Conservation (phyloP, 768 basidiomycete species). For the Mycena crocata region DNA sequence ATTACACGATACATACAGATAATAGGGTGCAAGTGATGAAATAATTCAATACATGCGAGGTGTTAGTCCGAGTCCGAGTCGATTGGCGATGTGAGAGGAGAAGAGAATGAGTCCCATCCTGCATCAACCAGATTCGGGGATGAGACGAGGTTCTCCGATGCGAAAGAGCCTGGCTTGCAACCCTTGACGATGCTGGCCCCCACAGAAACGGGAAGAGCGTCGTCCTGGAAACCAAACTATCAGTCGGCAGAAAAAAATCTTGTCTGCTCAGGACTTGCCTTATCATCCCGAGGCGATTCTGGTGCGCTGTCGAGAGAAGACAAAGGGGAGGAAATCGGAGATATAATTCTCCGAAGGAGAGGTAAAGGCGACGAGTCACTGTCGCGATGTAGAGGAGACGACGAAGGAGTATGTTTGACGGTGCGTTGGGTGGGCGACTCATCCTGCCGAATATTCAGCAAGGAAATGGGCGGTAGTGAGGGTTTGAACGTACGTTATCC, state of each 20-base stretch:
- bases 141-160: conserved; percentile 50
- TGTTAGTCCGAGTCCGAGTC: conserved; percentile 29
- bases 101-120: conserved; percentile 61
- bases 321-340: conserved; percentile 18
- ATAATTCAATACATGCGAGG: conserved; percentile 25
- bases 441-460: conserved; percentile 12
- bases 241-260: not conserved
- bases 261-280: conserved; percentile 6
- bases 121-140: conserved; percentile 67
- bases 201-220: not conserved
- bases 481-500: conserved; percentile 1
- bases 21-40: conserved; percentile 2
- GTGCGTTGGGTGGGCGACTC: conserved; percentile 22
- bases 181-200: conserved; percentile 5
- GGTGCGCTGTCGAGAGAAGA: conserved; percentile 27
- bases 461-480: not conserved
- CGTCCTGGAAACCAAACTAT: conserved; percentile 21
- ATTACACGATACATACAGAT: conserved; percentile 35
- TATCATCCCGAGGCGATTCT: conserved; percentile 20
- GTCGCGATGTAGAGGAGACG: conserved; percentile 19
- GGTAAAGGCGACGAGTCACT: conserved; percentile 30
- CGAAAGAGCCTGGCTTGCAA: conserved; percentile 53
- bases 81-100: conserved; percentile 52
- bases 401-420: conserved; percentile 18
- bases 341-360: conserved; percentile 22